Percentiles rank a stretch among this genome's conserved stretches.
phyloP scores from a whole-genome alignment of 441 rosid genomes.

The Gossypium gossypioides region DNA sequence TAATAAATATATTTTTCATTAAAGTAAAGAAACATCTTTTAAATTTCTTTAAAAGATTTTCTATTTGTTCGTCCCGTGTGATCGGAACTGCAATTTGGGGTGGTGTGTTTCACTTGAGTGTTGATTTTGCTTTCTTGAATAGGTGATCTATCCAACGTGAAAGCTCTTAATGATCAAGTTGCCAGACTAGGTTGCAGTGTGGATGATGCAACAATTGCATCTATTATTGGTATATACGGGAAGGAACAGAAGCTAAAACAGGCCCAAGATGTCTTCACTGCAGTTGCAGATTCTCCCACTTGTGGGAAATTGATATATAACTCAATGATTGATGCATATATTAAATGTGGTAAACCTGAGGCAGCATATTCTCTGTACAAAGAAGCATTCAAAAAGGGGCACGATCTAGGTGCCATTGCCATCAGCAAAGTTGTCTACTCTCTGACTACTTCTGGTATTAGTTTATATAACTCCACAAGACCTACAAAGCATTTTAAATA shows the following conservation, averaged over 20 bases:
- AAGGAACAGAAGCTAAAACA: constrained; percentile 40
- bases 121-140: constrained; percentile 16
- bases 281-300: constrained; percentile 34
- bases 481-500: not conserved
- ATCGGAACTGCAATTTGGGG: not conserved
- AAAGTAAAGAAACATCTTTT: not conserved
- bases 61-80: not conserved
- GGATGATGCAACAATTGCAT: constrained; percentile 45
- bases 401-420: constrained; percentile 43
- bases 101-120: constrained; percentile 2
- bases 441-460: constrained; percentile 54
- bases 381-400: constrained; percentile 37
- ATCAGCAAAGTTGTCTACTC: constrained; percentile 63
- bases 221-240: constrained; percentile 49
- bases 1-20: not conserved
- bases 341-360: constrained; percentile 51
- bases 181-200: constrained; percentile 35
- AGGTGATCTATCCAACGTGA: constrained; percentile 53
- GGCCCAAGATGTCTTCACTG: constrained; percentile 44
- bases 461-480: not conserved
- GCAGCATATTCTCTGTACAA: constrained; percentile 50
- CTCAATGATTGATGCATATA: constrained; percentile 61
- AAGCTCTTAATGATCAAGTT: constrained; percentile 29
- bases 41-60: not conserved
- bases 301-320: constrained; percentile 35